phyloP scores from a whole-genome alignment of 2,329 filamentous ascomycete species.

The Ilyonectria mors-panacis region DNA sequence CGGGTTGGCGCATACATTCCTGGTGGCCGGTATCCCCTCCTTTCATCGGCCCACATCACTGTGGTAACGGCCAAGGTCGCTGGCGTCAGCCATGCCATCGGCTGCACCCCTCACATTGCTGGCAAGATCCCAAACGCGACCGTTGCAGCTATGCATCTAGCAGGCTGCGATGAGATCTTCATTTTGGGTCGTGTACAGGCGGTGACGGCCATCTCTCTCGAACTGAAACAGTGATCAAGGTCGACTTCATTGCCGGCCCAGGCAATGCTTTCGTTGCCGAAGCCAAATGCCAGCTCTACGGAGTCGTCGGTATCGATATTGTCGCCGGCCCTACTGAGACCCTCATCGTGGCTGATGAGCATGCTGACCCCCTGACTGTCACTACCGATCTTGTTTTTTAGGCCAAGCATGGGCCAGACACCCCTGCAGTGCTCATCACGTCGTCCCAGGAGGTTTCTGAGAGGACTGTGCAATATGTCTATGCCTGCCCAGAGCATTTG shows the following conservation, averaged over 20 bases:
- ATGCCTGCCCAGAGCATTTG: constrained; percentile 15
- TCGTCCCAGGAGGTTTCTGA: neutral
- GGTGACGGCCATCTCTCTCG: constrained; percentile 33
- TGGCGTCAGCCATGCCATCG: constrained; percentile 27
- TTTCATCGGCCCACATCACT: constrained; percentile 35
- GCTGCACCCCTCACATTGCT: constrained; percentile 29
- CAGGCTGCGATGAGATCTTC: constrained; percentile 31
- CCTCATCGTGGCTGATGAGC: constrained; percentile 31
- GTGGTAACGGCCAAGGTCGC: constrained; percentile 36
- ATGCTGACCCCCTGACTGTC: constrained; percentile 19
- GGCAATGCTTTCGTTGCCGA: constrained; percentile 37
- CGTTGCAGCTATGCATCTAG: constrained; percentile 29
- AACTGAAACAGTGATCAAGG: constrained; percentile 33
- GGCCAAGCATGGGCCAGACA: constrained; percentile 14
- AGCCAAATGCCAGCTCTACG: constrained; percentile 33
- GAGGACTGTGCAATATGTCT: no score
- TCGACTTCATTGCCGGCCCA: constrained; percentile 35
- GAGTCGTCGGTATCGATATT: constrained; percentile 34
- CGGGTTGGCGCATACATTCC: constrained; percentile 19
- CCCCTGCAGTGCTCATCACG: constrained; percentile 5
- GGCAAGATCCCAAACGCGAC: constrained; percentile 33
- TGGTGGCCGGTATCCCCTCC: constrained; percentile 28
- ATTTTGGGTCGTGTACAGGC: constrained; percentile 32
- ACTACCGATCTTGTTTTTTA: constrained; percentile 11
- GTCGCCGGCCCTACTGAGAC: constrained; percentile 30